Base-by-base conservation (phyloP, 148 eudicot species). In the Salicornia ramosissima region DNA sequence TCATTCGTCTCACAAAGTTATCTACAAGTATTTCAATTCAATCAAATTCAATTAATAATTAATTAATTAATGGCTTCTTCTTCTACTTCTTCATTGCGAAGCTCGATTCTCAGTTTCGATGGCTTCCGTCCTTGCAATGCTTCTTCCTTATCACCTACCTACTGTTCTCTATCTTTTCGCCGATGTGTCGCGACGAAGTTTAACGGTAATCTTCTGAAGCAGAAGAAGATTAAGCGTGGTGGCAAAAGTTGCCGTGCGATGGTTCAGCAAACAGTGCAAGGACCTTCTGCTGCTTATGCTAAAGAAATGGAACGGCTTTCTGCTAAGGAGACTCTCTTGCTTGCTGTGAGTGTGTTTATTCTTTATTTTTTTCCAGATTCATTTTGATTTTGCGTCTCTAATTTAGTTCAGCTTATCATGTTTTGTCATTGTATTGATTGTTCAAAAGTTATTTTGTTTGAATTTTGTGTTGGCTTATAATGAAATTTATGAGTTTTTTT, bases 271-370 rank as follows among this genome's bases (percentile, higher is more conserved):
- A 49, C 89, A 2, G 83, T 80, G 2, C 85, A 78, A 63, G 92
- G 90, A 31, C 83, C 96, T 79, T 87, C 93, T 6, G 90, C 96
- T 36, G 65, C 86, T 65, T 92, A 86, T 54, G 96, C 94, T 13
- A 86, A 83, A 73, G 91, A 93, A 53, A 93, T 93, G 96, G 98
- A 93, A 67, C 79, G 94, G 19, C 86, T 90, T 52, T 86, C 91
- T 58, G 98, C 98, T 53, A 93, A 90, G 59, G 96, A 93, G 31
- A 85, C 98, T 28, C 87, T 93, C 29, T 82, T 93, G 64, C 90
- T 93, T 30, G 96, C 98, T 43, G 98, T 90, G 34, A 79, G 87
- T 68, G n/a, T n/a, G n/a, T n/a, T n/a, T n/a, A n/a, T n/a, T n/a
- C n/a, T 47, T 46, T 3, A 22, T n/a, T 42, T 33, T 11, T 31